phyloP scores from a whole-genome alignment of 805 yeast species.

The Candida odintsovae region DNA sequence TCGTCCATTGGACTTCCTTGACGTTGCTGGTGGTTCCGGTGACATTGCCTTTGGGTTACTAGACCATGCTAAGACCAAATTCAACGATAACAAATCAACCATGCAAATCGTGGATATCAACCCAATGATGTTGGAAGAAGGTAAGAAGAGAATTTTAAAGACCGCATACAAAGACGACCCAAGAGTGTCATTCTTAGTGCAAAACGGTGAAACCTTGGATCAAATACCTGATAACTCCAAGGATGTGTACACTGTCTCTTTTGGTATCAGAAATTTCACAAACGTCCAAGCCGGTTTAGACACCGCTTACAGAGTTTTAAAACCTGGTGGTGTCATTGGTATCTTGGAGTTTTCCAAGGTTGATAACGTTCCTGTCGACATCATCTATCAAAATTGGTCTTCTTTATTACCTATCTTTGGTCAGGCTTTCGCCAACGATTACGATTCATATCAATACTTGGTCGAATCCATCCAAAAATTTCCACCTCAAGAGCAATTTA shows the following conservation, averaged over 20 bases:
- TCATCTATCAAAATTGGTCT: slow-evolving; percentile 81
- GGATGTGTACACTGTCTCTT: slow-evolving; percentile 94
- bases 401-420: slow-evolving; percentile 90
- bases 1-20: slow-evolving; percentile 79
- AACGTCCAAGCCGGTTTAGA: slow-evolving; percentile 88
- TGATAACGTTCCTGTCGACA: slow-evolving; percentile 68
- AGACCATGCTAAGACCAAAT: slow-evolving; percentile 79
- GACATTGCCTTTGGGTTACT: slow-evolving; percentile 94
- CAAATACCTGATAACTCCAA: slow-evolving; percentile 79
- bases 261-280: slow-evolving; percentile 96
- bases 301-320: slow-evolving; percentile 92
- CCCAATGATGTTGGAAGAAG: slow-evolving; percentile 93
- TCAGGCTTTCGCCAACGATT: slow-evolving; percentile 89
- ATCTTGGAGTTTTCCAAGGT: slow-evolving; percentile 95
- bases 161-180: slow-evolving; percentile 45
- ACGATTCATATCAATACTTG: slow-evolving; percentile 92
- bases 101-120: slow-evolving; percentile 95
- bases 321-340: slow-evolving; percentile 97
- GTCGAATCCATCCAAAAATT: slow-evolving; percentile 91
- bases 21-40: slow-evolving; percentile 99
- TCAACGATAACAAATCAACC: slow-evolving; percentile 65
- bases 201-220: slow-evolving; percentile 89
- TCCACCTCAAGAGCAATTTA: slow-evolving; percentile 89
- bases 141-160: slow-evolving; percentile 64
- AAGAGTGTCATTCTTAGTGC: slow-evolving; percentile 77